These are phyloP conservation scores for Cyberlindnera galapagoensis DNA, from an alignment of 805 yeast genomes.

Conservation along the genomic window DNA sequence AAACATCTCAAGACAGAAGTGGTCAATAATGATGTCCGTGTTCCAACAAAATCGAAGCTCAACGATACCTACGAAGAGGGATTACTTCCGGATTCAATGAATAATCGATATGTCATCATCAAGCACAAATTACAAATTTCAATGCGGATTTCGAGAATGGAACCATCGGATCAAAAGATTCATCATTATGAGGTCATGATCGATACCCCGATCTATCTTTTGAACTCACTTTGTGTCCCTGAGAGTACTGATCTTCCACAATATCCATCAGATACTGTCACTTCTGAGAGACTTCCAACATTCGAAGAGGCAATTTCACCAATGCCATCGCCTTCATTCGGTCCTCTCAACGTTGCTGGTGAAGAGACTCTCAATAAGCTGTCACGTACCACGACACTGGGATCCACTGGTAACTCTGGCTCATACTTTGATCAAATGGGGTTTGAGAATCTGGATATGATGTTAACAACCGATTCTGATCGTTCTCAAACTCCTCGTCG, in stretches of 20 bases:
- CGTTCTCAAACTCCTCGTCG: slow-evolving; percentile 3
- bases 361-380: slow-evolving; percentile 16
- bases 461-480: slow-evolving; percentile 1
- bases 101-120: slow-evolving; percentile 55
- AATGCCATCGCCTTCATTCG: slow-evolving; percentile 21
- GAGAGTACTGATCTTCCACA: slow-evolving; percentile 34
- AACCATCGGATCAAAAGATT: slow-evolving; percentile 38
- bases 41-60: slow-evolving; percentile 9
- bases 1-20: slow-evolving; percentile 8
- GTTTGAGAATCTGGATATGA: too few species aligned
- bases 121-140: slow-evolving; percentile 67
- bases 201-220: slow-evolving; percentile 62
- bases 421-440: too few species aligned
- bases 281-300: slow-evolving; percentile 39
- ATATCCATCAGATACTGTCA: slow-evolving; percentile 17
- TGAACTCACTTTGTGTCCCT: slow-evolving; percentile 36
- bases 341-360: slow-evolving; percentile 7
- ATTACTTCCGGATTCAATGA: slow-evolving; percentile 45
- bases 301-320: slow-evolving; percentile 63
- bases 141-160: slow-evolving; percentile 60
- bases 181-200: slow-evolving; percentile 78
- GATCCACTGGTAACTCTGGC: too few species aligned
- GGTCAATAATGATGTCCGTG: slow-evolving; percentile 8
- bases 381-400: slow-evolving; percentile 19
- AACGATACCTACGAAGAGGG: slow-evolving; percentile 17